Evolutionary conservation across 1,139 yeast genomes (phyloP).

Genomic region (Sugiyamaella paludigena): DNA sequence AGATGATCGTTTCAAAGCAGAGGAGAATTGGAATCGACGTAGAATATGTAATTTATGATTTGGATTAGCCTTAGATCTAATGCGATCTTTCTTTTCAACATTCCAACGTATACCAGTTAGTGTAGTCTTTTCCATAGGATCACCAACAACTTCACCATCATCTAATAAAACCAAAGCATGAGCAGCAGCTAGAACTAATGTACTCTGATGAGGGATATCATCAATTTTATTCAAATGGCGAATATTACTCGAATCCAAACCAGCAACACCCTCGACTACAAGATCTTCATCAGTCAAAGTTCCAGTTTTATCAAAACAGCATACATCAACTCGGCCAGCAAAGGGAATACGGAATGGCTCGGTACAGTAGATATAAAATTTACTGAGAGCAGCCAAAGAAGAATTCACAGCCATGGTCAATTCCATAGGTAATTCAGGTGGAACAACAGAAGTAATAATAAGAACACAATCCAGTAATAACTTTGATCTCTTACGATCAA

Average conservation of each 20-base stretch:
- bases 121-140: slow-evolving; percentile 98
- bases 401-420: slow-evolving; percentile 96
- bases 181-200: slow-evolving; percentile 84
- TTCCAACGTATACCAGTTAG: slow-evolving; percentile 84
- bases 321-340: slow-evolving; percentile 97
- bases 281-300: slow-evolving; percentile 96
- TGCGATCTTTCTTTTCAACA: slow-evolving; percentile 66
- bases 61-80: slow-evolving; percentile 25
- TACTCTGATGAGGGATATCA: slow-evolving; percentile 63
- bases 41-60: slow-evolving; percentile 59
- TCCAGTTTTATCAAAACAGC: slow-evolving; percentile 98
- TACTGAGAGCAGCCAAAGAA: slow-evolving; percentile 82
- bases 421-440: slow-evolving; percentile 99
- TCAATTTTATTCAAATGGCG: slow-evolving; percentile 58
- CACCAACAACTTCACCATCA: slow-evolving; percentile 97
- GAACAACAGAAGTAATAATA: slow-evolving; percentile 95
- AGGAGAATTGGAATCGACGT: slow-evolving; percentile 95
- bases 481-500: slow-evolving; percentile 94
- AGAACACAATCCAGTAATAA: slow-evolving; percentile 92
- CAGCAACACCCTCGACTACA: slow-evolving; percentile 95
- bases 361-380: slow-evolving; percentile 89
- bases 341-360: slow-evolving; percentile 98
- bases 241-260: slow-evolving; percentile 50
- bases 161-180: slow-evolving; percentile 93
- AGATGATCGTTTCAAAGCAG: slow-evolving; percentile 94